Evolutionary conservation across 2,329 filamentous ascomycete genomes (phyloP).

Genomic region (Phaeosphaeria sp.): DNA sequence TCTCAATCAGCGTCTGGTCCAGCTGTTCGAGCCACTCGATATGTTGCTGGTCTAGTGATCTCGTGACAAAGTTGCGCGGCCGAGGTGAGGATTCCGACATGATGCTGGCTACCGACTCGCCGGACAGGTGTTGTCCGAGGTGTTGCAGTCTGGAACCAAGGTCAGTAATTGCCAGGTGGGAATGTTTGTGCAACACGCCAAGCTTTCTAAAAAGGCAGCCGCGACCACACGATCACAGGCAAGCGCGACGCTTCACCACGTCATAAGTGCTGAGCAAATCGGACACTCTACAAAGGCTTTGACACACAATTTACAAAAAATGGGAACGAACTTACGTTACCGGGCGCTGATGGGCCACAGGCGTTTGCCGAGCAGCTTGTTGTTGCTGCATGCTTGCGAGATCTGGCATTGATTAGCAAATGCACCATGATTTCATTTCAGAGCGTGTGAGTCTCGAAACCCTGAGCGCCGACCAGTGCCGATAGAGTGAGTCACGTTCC

Average conservation of each 20-base stretch:
- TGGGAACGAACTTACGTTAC: slow-evolving; percentile 38
- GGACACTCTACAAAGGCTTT: not conserved
- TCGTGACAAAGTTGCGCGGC: slow-evolving; percentile 52
- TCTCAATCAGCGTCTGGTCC: slow-evolving; percentile 51
- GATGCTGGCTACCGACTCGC: slow-evolving; percentile 53
- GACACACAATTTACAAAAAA: not conserved
- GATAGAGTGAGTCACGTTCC: not conserved
- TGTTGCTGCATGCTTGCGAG: slow-evolving; percentile 57
- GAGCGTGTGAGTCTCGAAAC: not conserved
- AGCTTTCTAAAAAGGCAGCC: slow-evolving; percentile 22
- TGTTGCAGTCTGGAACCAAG: slow-evolving; percentile 28
- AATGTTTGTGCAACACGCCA: slow-evolving; percentile 13
- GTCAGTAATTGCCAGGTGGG: slow-evolving; percentile 14
- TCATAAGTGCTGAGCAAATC: slow-evolving; percentile 3
- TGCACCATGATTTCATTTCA: not conserved
- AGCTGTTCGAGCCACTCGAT: slow-evolving; percentile 54
- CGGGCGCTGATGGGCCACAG: slow-evolving; percentile 41
- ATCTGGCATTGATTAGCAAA: slow-evolving; percentile 40
- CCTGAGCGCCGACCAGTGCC: not conserved
- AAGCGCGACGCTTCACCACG: slow-evolving; percentile 15
- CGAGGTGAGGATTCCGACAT: slow-evolving; percentile 56
- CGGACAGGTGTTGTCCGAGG: slow-evolving; percentile 49
- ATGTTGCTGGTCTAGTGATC: slow-evolving; percentile 52
- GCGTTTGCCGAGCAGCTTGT: slow-evolving; percentile 48
- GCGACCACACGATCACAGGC: slow-evolving; percentile 23